Evolutionary conservation across 1,284 basidiomycete species (phyloP).

Genomic region (Meira miltonrushii): DNA sequence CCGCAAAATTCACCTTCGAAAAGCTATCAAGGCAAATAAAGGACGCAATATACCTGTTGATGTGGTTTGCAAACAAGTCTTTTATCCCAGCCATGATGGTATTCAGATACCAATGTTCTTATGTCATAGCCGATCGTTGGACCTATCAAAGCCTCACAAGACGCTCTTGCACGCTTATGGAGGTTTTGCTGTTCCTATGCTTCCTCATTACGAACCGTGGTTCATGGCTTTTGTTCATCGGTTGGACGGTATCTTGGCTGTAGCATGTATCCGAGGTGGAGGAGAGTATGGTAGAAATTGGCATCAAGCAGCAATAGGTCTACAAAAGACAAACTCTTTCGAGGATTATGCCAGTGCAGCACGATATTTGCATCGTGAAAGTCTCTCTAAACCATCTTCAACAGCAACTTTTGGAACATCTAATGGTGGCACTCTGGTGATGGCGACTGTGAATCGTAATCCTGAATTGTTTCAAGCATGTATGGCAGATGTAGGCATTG

Average conservation of each 20-base stretch:
- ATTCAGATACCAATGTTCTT: not conserved
- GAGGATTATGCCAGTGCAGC: not conserved
- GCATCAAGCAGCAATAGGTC: not conserved
- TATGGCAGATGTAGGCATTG: not conserved
- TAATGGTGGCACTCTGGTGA: not conserved
- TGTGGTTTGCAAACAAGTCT: not conserved
- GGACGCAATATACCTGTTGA: no score
- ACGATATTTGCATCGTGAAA: not conserved
- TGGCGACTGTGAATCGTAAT: not conserved
- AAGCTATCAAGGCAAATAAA: not conserved
- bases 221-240: not conserved
- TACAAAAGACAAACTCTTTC: not conserved
- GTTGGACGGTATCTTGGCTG: not conserved
- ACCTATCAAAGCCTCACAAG: not conserved
- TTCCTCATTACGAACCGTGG: not conserved
- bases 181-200: not conserved
- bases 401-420: not conserved
- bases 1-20: not conserved
- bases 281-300: constrained; percentile 63
- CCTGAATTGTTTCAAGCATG: not conserved
- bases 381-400: not conserved
- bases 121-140: not conserved
- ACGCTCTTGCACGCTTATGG: constrained; percentile 4
- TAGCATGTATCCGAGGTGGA: not conserved
- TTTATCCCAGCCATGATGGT: not conserved